Percentiles rank a stretch among this genome's conserved stretches.
These are phyloP conservation scores for Cystofilobasidium macerans DNA, from an alignment of 768 basidiomycete species.

Conservation along the genomic window DNA sequence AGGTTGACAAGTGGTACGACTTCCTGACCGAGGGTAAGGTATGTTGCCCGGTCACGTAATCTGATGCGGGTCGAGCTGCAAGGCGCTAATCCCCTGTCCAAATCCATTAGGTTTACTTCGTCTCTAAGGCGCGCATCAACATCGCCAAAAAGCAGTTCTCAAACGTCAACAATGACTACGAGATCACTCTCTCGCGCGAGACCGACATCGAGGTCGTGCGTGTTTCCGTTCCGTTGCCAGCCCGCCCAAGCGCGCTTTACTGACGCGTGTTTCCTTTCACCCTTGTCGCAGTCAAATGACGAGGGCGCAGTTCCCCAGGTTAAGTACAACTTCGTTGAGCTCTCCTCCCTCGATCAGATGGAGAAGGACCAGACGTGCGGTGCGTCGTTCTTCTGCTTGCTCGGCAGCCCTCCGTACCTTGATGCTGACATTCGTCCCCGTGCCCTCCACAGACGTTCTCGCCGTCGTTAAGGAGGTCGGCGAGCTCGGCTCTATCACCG, in stretches of 20 bases:
- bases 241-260: too few species aligned
- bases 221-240: background rate
- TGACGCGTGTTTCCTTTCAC: background rate
- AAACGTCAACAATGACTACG: slow-evolving; percentile 82
- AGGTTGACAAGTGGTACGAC: slow-evolving; percentile 72
- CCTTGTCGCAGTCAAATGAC: slow-evolving; percentile 58
- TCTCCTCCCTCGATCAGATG: slow-evolving; percentile 52
- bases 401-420: too few species aligned
- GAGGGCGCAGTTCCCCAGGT: slow-evolving; percentile 61
- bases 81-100: slow-evolving; percentile 2
- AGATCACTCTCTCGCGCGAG: slow-evolving; percentile 69
- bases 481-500: slow-evolving; percentile 57
- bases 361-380: slow-evolving; percentile 76
- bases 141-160: slow-evolving; percentile 96
- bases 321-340: slow-evolving; percentile 67
- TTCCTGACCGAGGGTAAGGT: slow-evolving; percentile 72
- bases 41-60: background rate
- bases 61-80: too few species aligned
- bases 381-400: too few species aligned
- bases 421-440: background rate
- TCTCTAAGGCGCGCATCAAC: slow-evolving; percentile 82
- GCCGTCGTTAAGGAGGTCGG: slow-evolving; percentile 71
- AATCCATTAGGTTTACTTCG: slow-evolving; percentile 75
- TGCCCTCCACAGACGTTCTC: slow-evolving; percentile 59
- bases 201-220: slow-evolving; percentile 71